Percentiles rank a stretch among this genome's conserved stretches.
phyloP scores from a whole-genome alignment of 2,329 filamentous ascomycete species.

The Penicillium nordicum region DNA sequence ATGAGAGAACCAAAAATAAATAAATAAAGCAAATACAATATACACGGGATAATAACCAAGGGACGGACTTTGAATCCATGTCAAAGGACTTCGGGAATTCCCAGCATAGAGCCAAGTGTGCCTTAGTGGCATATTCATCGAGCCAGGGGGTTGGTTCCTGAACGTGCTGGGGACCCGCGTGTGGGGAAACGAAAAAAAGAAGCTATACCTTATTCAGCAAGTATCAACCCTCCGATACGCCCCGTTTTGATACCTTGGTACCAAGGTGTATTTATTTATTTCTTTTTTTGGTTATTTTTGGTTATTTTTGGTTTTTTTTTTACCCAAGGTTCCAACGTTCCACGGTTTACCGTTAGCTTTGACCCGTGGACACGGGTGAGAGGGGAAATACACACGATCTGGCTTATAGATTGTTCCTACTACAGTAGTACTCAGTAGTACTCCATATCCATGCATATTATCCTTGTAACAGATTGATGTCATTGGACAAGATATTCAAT shows the following conservation, averaged over 20 bases:
- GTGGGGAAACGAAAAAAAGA: not conserved
- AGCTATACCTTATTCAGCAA: not conserved
- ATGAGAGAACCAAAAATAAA: too few species aligned
- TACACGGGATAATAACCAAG: not conserved
- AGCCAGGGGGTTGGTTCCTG: constrained; percentile 12
- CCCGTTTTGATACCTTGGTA: not conserved
- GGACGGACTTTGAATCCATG: not conserved
- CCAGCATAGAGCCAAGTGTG: constrained; percentile 10
- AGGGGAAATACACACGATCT: not conserved
- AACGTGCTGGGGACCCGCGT: constrained; percentile 15
- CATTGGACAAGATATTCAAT: not conserved
- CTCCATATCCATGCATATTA: not conserved
- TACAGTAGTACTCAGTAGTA: not conserved
- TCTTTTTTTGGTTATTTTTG: too few species aligned
- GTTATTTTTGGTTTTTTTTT: not conserved
- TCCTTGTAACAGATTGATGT: not conserved
- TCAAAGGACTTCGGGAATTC: not conserved
- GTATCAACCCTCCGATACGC: constrained; percentile 3
- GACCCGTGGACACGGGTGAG: not conserved
- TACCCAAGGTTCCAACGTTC: not conserved
- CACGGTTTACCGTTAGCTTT: not conserved
- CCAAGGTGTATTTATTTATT: not conserved
- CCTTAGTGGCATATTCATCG: not conserved
- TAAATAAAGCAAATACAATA: not conserved
- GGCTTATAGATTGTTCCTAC: not conserved